Percentiles rank a stretch among this genome's conserved stretches.
Conservation (phyloP, 495 filamentous ascomycete genomes). For the Penicillium turbatum region DNA sequence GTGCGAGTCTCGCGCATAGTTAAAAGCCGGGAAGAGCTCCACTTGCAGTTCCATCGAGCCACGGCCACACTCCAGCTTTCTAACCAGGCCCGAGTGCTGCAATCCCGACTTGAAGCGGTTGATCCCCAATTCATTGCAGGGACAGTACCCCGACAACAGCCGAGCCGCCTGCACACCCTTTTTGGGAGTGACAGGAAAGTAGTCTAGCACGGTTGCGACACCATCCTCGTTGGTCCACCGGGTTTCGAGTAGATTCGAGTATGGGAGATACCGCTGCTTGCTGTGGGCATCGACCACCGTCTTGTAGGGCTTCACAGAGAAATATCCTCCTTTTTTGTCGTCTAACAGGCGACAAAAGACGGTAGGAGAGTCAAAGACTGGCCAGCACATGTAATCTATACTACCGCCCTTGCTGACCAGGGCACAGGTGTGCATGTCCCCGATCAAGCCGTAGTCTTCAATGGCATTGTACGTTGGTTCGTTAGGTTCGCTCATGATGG, state of each 20-base stretch:
- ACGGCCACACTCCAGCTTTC: slow-evolving; percentile 64
- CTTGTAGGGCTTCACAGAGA: slow-evolving; percentile 52
- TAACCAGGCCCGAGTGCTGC: slow-evolving; percentile 49
- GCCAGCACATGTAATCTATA: slow-evolving; percentile 75
- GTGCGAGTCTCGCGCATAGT: slow-evolving; percentile 59
- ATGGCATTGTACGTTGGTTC: slow-evolving; percentile 56
- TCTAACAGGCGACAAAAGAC: slow-evolving; percentile 66
- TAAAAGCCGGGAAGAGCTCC: slow-evolving; percentile 66
- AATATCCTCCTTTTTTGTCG: slow-evolving; percentile 66
- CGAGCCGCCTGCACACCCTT: slow-evolving; percentile 21
- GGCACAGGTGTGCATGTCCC: slow-evolving; percentile 74
- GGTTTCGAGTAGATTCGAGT: slow-evolving; percentile 65
- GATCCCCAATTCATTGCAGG: slow-evolving; percentile 29
- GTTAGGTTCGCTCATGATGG: slow-evolving; percentile 22
- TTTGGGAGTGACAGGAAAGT: slow-evolving; percentile 52
- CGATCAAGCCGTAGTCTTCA: slow-evolving; percentile 72
- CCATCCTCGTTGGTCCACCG: slow-evolving; percentile 68
- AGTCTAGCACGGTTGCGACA: slow-evolving; percentile 65
- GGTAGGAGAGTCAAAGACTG: slow-evolving; percentile 62
- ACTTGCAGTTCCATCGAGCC: slow-evolving; percentile 58
- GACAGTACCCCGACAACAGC: slow-evolving; percentile 35
- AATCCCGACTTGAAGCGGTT: slow-evolving; percentile 41
- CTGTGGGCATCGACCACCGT: slow-evolving; percentile 49
- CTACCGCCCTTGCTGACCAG: slow-evolving; percentile 66
- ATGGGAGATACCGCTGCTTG: slow-evolving; percentile 68